Evolutionary conservation across 23 red algal species (phyloP).

Genomic region (Gracilariopsis chorda): DNA sequence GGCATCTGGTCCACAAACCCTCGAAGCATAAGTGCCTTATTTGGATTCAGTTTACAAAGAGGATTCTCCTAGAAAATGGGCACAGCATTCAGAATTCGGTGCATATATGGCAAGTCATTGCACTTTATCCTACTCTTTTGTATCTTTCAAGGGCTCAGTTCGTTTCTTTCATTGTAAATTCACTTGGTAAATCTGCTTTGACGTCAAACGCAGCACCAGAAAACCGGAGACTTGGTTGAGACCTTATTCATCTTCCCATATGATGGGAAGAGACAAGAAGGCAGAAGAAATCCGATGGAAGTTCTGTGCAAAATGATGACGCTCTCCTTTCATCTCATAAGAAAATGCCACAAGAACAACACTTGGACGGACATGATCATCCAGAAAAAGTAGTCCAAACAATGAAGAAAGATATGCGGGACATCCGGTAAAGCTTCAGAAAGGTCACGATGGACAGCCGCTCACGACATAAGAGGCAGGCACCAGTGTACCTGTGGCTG

Average conservation of each 20-base stretch:
- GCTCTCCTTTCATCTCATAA: not conserved
- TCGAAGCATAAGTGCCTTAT: slow-evolving; percentile 69
- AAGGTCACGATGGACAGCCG: slow-evolving; percentile 17
- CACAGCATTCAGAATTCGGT: slow-evolving; percentile 74
- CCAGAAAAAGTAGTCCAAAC: not conserved
- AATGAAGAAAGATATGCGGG: not conserved
- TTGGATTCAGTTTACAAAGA: slow-evolving; percentile 92
- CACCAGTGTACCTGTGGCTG: not conserved
- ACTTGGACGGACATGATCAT: not conserved
- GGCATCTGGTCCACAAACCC: slow-evolving; percentile 60
- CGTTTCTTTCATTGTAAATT: slow-evolving; percentile 81
- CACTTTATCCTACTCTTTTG: slow-evolving; percentile 71
- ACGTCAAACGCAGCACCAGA: slow-evolving; percentile 64
- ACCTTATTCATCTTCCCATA: slow-evolving; percentile 80
- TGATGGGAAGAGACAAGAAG: slow-evolving; percentile 70
- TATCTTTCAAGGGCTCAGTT: slow-evolving; percentile 77
- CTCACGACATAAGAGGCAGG: not conserved
- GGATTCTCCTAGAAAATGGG: slow-evolving; percentile 91
- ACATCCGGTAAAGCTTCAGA: slow-evolving; percentile 48
- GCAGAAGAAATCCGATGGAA: not conserved
- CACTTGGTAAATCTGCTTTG: slow-evolving; percentile 50
- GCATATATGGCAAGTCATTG: slow-evolving; percentile 93
- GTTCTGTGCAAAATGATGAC: not conserved
- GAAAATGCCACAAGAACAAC: slow-evolving; percentile 23
- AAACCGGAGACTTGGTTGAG: slow-evolving; percentile 71